Evolutionary conservation across 2,329 filamentous ascomycete genomes (phyloP).

Genomic region (Aspergillus brasiliensis): DNA sequence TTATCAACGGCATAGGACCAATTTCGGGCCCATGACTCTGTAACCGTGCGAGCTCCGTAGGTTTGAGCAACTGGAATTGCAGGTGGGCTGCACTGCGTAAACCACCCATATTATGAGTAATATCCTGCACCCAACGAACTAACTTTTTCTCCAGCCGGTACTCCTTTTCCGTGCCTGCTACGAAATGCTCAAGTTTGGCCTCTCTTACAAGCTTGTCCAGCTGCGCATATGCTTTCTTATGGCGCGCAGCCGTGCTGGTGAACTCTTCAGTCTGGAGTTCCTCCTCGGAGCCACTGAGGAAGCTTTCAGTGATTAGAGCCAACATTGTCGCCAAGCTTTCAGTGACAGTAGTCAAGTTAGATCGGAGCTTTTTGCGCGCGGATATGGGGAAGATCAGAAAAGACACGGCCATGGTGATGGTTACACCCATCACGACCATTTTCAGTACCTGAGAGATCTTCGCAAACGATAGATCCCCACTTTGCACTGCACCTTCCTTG

Average conservation of each 20-base stretch:
- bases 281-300: constrained; percentile 78
- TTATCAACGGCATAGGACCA: constrained; percentile 24
- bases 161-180: constrained; percentile 75
- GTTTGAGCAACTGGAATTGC: constrained; percentile 80
- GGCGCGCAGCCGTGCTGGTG: constrained; percentile 61
- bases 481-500: constrained; percentile 85
- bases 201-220: constrained; percentile 80
- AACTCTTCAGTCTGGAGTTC: constrained; percentile 71
- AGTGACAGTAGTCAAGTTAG: constrained; percentile 73
- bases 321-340: constrained; percentile 79
- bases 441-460: constrained; percentile 82
- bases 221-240: constrained; percentile 67
- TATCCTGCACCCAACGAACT: constrained; percentile 78
- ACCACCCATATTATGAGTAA: constrained; percentile 87
- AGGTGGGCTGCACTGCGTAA: constrained; percentile 85
- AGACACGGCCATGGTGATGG: constrained; percentile 71
- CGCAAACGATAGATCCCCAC: constrained; percentile 75
- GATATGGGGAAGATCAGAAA: constrained; percentile 77
- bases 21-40: constrained; percentile 19
- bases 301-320: constrained; percentile 77
- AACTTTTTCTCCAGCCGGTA: constrained; percentile 78
- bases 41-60: constrained; percentile 44
- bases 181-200: constrained; percentile 85
- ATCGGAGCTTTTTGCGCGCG: constrained; percentile 71
- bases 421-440: constrained; percentile 78